phyloP scores from a whole-genome alignment of 2,329 filamentous ascomycete genomes.

The Botrytis paeoniae region DNA sequence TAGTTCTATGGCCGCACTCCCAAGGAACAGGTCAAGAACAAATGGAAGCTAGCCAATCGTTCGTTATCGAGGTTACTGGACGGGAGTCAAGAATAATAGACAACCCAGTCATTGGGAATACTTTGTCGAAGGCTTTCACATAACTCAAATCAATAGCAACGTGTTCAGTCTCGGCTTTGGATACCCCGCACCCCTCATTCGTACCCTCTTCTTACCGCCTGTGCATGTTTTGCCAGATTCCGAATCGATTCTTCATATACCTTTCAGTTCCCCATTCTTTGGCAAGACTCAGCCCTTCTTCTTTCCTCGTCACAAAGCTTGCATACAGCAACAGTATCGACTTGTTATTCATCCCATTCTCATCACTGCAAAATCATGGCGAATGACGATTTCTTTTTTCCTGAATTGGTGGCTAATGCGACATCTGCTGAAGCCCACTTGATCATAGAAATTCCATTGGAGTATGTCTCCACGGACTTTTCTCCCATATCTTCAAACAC shows the following conservation, averaged over 20 bases:
- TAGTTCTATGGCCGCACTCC: background rate
- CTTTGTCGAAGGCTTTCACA: background rate
- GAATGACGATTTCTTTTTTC: background rate
- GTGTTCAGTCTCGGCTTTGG: background rate
- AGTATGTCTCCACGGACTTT: background rate
- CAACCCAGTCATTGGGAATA: background rate
- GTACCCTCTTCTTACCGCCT: background rate
- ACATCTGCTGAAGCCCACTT: background rate
- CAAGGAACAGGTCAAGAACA: no score
- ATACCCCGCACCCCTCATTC: background rate
- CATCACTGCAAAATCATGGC: background rate
- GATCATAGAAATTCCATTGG: background rate
- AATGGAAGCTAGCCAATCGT: background rate
- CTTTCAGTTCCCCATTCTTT: background rate
- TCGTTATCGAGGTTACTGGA: background rate
- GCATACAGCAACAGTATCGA: background rate
- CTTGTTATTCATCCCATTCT: background rate
- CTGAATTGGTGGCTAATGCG: background rate
- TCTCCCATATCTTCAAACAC: background rate
- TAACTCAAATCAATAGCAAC: background rate
- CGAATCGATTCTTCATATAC: background rate
- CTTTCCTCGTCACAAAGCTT: background rate
- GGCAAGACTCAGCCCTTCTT: background rate
- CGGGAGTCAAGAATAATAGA: background rate
- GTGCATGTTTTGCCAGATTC: background rate